A percentile compares a stretch with the other conserved stretches of the same genome.
Conservation (phyloP, 2,329 filamentous ascomycete species). For the Colletotrichum eremochloae region DNA sequence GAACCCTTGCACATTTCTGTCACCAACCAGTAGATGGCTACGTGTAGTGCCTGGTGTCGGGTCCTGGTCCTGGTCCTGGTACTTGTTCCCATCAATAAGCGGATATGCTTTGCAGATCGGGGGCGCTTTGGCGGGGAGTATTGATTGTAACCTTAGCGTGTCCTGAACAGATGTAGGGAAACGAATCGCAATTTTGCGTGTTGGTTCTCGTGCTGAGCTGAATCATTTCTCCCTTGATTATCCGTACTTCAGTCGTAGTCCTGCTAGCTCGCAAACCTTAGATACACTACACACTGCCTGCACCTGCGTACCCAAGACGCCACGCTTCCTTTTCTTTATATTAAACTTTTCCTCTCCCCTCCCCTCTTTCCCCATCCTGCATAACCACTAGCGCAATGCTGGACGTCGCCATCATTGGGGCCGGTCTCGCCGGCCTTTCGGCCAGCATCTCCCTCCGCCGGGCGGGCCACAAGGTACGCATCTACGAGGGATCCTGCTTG, state of each 20-base stretch:
- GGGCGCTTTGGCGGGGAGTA: slow-evolving; percentile 6
- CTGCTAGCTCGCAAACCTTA: not conserved
- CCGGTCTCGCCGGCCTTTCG: slow-evolving; percentile 57
- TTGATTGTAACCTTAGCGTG: not conserved
- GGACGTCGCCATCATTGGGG: slow-evolving; percentile 57
- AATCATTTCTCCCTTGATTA: slow-evolving; percentile 4
- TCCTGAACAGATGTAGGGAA: not conserved
- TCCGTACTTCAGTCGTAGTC: not conserved
- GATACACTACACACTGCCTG: not conserved
- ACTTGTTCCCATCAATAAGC: slow-evolving; percentile 3
- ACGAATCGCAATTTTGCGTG: slow-evolving; percentile 10
- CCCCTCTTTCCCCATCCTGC: not conserved
- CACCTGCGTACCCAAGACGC: not conserved
- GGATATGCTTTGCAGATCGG: slow-evolving; percentile 15
- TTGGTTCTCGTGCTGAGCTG: slow-evolving; percentile 2
- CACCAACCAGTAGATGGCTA: slow-evolving; percentile 7
- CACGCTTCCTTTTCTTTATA: too few relatives aligned
- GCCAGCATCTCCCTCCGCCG: slow-evolving; percentile 54
- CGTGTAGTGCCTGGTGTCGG: not conserved
- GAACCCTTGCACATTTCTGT: not conserved
- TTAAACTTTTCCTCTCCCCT: not conserved
- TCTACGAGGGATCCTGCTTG: slow-evolving; percentile 56
- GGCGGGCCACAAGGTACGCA: slow-evolving; percentile 55
- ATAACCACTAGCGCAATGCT: slow-evolving; percentile 45
- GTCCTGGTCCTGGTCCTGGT: not conserved